A percentile compares a stretch with the other conserved stretches of the same genome.
These are phyloP conservation scores for Spizellomyces sp. DNA, from an alignment of 192 early-diverging fungal species.

Conservation along the genomic window DNA sequence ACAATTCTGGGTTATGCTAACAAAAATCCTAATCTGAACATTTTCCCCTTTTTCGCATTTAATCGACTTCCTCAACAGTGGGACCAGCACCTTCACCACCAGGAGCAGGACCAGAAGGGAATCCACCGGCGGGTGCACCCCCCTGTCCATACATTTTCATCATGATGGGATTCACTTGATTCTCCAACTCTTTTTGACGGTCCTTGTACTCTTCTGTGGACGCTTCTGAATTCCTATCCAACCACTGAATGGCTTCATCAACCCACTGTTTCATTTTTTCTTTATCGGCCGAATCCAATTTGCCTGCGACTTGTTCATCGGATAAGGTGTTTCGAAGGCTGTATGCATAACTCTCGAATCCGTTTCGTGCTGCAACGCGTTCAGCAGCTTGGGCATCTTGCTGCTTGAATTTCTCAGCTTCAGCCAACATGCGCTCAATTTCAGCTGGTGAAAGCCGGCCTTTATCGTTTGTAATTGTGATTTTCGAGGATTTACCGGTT, in stretches of 20 bases:
- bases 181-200: conserved; percentile 88
- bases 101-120: conserved; percentile 49
- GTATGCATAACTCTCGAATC: conserved; percentile 88
- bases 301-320: conserved; percentile 75
- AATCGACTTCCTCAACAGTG: conserved; percentile 52
- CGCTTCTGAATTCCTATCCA: conserved; percentile 83
- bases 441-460: conserved; percentile 87
- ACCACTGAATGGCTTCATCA: conserved; percentile 86
- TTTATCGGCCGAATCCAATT: conserved; percentile 81
- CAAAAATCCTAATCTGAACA: too few species aligned
- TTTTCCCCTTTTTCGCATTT: background rate
- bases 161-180: conserved; percentile 90
- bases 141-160: conserved; percentile 79
- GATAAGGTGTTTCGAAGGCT: conserved; percentile 80
- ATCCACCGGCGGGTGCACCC: conserved; percentile 61
- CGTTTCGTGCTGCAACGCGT: conserved; percentile 80
- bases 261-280: conserved; percentile 68
- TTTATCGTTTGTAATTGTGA: conserved; percentile 95
- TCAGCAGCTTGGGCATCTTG: conserved; percentile 89
- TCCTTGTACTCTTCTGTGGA: conserved; percentile 89
- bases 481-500: conserved; percentile 86
- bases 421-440: conserved; percentile 90
- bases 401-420: conserved; percentile 88
- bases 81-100: conserved; percentile 52
- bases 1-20: too few species aligned